These are phyloP conservation scores for Cryptococcus jaspeensis DNA, from an alignment of 1,284 basidiomycete genomes.

Conservation along the genomic window DNA sequence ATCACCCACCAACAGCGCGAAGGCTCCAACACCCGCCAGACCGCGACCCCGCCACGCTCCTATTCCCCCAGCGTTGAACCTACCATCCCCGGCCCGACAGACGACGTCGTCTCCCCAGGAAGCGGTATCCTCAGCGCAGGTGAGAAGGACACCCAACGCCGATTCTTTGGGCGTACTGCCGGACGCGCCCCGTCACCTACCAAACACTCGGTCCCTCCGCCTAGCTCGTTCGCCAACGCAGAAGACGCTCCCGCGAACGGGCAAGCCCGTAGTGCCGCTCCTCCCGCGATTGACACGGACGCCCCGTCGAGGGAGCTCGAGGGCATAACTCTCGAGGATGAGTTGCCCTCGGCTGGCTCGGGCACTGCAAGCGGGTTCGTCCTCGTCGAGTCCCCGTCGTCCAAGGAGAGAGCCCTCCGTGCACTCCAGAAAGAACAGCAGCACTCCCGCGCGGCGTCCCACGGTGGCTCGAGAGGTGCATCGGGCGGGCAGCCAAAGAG, in stretches of 20 bases:
- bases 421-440: constrained; percentile 21
- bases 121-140: too few relatives aligned
- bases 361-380: constrained; percentile 22
- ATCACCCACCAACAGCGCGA: neutral
- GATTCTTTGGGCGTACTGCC: too few relatives aligned
- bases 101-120: too few relatives aligned
- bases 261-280: neutral
- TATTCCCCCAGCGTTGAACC: neutral
- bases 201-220: too few relatives aligned
- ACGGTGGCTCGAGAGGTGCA: neutral
- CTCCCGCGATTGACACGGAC: neutral
- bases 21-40: neutral
- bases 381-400: constrained; percentile 34
- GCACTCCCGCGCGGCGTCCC: neutral
- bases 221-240: neutral
- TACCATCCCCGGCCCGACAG: too few relatives aligned
- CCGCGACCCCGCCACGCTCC: neutral
- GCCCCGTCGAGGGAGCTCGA: neutral
- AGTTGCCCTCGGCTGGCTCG: neutral
- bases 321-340: constrained; percentile 2
- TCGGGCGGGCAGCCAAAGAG: neutral
- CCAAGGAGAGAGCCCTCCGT: constrained; percentile 26
- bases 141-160: too few relatives aligned
- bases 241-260: neutral
- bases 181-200: too few relatives aligned